phyloP scores from a whole-genome alignment of 2,329 filamentous ascomycete species.

The Parastagonospora nodorum region DNA sequence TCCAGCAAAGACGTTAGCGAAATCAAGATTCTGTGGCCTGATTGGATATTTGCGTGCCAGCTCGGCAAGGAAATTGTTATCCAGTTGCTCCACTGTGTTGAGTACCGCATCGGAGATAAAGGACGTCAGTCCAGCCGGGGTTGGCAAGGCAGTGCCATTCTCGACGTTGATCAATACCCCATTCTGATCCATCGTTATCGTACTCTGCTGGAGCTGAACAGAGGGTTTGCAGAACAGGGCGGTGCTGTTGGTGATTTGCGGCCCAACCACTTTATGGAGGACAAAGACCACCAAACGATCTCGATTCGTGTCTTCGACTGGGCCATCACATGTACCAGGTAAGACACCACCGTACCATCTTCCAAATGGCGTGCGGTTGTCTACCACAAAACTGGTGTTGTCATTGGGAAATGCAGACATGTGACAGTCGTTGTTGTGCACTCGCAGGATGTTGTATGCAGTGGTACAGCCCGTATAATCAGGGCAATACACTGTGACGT shows the following conservation, averaged over 20 bases:
- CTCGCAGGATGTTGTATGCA: background rate
- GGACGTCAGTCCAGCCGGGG: background rate
- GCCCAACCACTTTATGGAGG: background rate
- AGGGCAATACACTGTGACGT: background rate
- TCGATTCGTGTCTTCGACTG: background rate
- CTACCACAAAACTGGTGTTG: background rate
- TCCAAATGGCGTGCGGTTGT: background rate
- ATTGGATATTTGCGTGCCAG: background rate
- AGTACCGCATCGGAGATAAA: background rate
- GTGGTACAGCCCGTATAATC: background rate
- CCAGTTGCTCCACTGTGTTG: background rate
- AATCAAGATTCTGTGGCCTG: background rate
- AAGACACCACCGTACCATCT: background rate
- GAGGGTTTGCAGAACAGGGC: conserved; percentile 6
- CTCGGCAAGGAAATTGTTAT: background rate
- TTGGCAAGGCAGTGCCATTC: background rate
- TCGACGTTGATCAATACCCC: background rate
- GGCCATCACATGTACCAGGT: background rate
- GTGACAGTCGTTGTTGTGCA: background rate
- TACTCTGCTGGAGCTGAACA: background rate
- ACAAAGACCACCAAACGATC: background rate
- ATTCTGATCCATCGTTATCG: background rate
- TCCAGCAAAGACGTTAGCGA: background rate
- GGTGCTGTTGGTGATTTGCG: conserved; percentile 1
- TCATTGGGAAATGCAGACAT: background rate